Percentiles rank a stretch among this genome's conserved stretches.
Conservation (phyloP, 2,329 filamentous ascomycete species). For the Sporothrix phasma region DNA sequence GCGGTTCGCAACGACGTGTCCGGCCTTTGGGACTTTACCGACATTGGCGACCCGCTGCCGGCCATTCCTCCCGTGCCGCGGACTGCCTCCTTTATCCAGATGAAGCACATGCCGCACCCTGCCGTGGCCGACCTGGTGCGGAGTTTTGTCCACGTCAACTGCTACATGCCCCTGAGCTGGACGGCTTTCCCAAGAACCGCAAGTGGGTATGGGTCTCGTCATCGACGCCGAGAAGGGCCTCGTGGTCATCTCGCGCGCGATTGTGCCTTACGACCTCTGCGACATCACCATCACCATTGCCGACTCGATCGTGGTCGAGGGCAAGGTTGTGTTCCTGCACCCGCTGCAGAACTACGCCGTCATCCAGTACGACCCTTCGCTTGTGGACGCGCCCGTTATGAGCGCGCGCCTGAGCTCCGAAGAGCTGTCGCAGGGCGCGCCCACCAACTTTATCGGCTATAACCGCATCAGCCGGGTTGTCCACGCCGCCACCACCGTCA, state of each 20-base stretch:
- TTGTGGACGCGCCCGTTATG: conserved; percentile 90
- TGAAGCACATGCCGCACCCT: conserved; percentile 78
- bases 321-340: conserved; percentile 91
- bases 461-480: conserved; percentile 92
- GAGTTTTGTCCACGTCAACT: conserved; percentile 89
- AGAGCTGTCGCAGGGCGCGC: conserved; percentile 81
- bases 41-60: conserved; percentile 72
- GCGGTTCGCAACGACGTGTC: conserved; percentile 82
- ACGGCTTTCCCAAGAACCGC: conserved; percentile 91
- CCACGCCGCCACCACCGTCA: conserved; percentile 86
- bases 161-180: conserved; percentile 87
- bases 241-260: conserved; percentile 85
- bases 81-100: conserved; percentile 82
- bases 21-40: conserved; percentile 89
- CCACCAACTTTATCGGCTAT: conserved; percentile 96
- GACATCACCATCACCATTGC: conserved; percentile 95
- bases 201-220: conserved; percentile 94
- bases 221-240: conserved; percentile 93
- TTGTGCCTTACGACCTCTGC: conserved; percentile 92
- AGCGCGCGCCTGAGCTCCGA: conserved; percentile 74
- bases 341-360: conserved; percentile 95
- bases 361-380: conserved; percentile 82
- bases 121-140: conserved; percentile 88
- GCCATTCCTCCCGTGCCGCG: conserved; percentile 60
- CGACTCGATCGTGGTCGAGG: conserved; percentile 88